These are phyloP conservation scores for Claviceps maximensis DNA, from an alignment of 2,329 filamentous ascomycete species.

Conservation along the genomic window DNA sequence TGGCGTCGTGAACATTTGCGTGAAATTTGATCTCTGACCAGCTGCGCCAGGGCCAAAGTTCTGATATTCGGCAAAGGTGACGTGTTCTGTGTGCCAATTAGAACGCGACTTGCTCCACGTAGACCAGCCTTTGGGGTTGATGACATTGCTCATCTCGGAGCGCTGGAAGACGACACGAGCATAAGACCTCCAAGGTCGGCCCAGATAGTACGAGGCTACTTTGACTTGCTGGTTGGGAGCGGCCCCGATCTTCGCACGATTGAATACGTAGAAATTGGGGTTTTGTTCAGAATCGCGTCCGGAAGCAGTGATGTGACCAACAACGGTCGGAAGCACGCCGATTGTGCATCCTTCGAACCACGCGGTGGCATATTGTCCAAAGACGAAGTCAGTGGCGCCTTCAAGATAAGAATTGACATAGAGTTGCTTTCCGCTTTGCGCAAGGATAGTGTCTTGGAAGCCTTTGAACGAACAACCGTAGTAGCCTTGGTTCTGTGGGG, in stretches of 20 bases:
- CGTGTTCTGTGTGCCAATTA: background rate
- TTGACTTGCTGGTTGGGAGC: background rate
- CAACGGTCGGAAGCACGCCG: background rate
- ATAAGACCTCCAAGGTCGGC: background rate
- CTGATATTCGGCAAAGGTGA: background rate
- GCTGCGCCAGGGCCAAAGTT: background rate
- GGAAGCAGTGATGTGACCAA: background rate
- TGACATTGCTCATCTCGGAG: background rate
- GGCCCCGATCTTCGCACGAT: background rate
- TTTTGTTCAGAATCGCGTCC: background rate
- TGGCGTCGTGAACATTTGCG: background rate
- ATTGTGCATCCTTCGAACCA: constrained; percentile 27
- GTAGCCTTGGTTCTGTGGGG: constrained; percentile 24
- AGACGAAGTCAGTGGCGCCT: constrained; percentile 31
- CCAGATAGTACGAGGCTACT: background rate
- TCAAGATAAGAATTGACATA: constrained; percentile 30
- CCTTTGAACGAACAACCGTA: constrained; percentile 33
- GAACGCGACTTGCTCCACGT: background rate
- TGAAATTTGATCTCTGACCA: background rate
- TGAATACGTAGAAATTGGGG: background rate
- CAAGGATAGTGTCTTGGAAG: constrained; percentile 36
- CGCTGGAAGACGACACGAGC: background rate
- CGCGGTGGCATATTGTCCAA: constrained; percentile 23
- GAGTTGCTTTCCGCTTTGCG: constrained; percentile 31
- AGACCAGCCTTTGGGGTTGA: background rate